Percentiles rank a stretch among this genome's conserved stretches.
These are phyloP conservation scores for Candida multigemmis DNA, from an alignment of 805 yeast species.

Conservation along the genomic window DNA sequence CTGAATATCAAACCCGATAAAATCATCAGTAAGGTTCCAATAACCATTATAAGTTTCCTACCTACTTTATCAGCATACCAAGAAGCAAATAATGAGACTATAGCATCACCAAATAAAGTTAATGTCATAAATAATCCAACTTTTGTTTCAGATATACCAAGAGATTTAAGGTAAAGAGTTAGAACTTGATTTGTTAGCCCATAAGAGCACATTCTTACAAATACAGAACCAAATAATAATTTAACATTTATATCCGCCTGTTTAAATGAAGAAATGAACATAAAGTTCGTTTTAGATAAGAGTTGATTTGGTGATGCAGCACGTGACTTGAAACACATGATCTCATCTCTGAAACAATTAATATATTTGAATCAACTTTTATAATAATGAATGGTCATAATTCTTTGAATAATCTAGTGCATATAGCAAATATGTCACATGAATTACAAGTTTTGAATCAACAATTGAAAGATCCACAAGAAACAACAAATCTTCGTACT, in stretches of 20 bases:
- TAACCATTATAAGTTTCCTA: constrained; percentile 50
- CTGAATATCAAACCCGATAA: constrained; percentile 60
- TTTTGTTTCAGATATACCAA: constrained; percentile 44
- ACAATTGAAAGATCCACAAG: constrained; percentile 10
- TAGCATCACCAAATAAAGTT: constrained; percentile 72
- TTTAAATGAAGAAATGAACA: constrained; percentile 24
- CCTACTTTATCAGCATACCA: constrained; percentile 74
- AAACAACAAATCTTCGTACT: constrained; percentile 1
- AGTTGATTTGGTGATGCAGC: no score
- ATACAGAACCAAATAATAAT: constrained; percentile 59
- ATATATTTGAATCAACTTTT: not conserved
- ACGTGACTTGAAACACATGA: not conserved
- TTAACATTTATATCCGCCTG: constrained; percentile 45
- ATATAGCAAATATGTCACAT: constrained; percentile 36
- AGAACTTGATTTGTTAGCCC: constrained; percentile 76
- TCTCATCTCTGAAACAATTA: not conserved
- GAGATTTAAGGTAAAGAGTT: constrained; percentile 51
- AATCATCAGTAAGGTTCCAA: constrained; percentile 63
- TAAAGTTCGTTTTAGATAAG: no score
- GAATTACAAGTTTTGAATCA: constrained; percentile 23
- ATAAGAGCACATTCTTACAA: constrained; percentile 62
- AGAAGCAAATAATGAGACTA: constrained; percentile 59
- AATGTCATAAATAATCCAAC: constrained; percentile 79
- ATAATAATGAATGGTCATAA: constrained; percentile 10
- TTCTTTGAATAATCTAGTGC: constrained; percentile 32